Conservation (phyloP, 2,329 filamentous ascomycete species). For the Thermothelomyces thermophilus region DNA sequence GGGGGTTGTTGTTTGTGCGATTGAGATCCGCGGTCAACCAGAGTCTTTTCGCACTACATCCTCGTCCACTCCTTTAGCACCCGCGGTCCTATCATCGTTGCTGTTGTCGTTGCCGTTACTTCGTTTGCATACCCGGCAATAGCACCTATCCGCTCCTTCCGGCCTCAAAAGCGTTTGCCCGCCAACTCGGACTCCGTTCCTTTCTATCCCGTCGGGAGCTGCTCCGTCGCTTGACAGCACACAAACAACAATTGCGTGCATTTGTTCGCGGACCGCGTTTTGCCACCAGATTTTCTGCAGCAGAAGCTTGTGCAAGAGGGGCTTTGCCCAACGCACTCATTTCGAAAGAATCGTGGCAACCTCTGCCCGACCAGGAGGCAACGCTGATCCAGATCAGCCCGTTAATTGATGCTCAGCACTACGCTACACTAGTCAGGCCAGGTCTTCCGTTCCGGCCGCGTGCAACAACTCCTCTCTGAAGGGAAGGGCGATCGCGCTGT, state of each 20-base stretch:
- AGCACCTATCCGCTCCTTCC: not conserved
- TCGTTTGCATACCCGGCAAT: not conserved
- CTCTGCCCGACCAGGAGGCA: not conserved
- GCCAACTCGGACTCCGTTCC: not conserved
- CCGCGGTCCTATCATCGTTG: not conserved
- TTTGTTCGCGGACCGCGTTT: conserved; percentile 17
- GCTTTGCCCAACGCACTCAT: conserved; percentile 3
- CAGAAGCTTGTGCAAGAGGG: not conserved
- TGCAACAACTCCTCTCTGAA: conserved; percentile 19
- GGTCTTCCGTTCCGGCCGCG: conserved; percentile 16
- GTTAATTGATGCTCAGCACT: conserved; percentile 21
- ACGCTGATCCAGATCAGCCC: conserved; percentile 19
- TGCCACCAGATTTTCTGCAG: conserved; percentile 8
- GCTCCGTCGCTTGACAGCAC: not conserved
- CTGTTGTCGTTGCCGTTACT: not conserved
- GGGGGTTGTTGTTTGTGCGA: not conserved
- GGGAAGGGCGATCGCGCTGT: conserved; percentile 18
- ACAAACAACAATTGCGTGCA: not conserved
- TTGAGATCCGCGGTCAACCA: not conserved
- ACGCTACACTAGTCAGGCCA: conserved; percentile 21
- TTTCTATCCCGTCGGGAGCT: conserved; percentile 1
- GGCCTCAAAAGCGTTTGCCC: not conserved
- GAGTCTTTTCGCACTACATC: not conserved
- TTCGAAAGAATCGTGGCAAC: not conserved
- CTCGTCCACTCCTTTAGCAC: conserved; percentile 5